Evolutionary conservation across 306 rosid genomes (phyloP), one percentile per base, ranked within the genome.

Genomic region (Dicorynia guianensis): DNA sequence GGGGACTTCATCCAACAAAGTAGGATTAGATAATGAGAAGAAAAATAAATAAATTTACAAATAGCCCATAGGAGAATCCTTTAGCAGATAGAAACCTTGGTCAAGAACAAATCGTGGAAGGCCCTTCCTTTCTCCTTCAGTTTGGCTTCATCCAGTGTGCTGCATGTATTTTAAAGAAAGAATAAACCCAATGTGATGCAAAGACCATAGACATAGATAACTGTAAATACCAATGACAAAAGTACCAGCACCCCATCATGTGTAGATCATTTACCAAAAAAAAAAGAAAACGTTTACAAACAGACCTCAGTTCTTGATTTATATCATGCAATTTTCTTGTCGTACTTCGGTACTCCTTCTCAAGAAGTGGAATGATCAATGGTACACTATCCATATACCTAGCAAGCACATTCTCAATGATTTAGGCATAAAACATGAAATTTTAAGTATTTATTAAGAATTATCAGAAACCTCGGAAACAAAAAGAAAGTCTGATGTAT

Each of bases 91-190:
- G 6, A 52, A 54, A 95, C 99, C 99, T 95, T 95, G 74, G 96
- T 95, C 86, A 95, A 84, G 89, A 92, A 95, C 77, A 90, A 78
- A 85, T 95, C 99, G 70, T 92, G 92, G 79, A 92, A 95, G 67
- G 90, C 54, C 87, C 96, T 89, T 84, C 99, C 99, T 78, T 89
- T 95, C 92, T 95, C 99, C 87, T 95, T 92, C 79, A 95, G 79
- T 68, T 89, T 95, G 67, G 88, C 92, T 85, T 90, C 99, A 92
- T 95, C 93, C 74, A 90, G 55, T 63, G 91, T 84, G 88, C 99
- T 95, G 91, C 74, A 79, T 74, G 63, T 25, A 79, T 69, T 74
- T 67, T 58, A 65, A 83, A 25, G 74, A 74, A 38, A 81, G 35
- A 81, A 63, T 42, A 55, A 42, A 71, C 71, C 39, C 47, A 67